Percentiles rank a stretch among this genome's conserved stretches.
These are phyloP conservation scores for Schizopora paradoxa DNA, from an alignment of 1,284 basidiomycete species.

Conservation along the genomic window DNA sequence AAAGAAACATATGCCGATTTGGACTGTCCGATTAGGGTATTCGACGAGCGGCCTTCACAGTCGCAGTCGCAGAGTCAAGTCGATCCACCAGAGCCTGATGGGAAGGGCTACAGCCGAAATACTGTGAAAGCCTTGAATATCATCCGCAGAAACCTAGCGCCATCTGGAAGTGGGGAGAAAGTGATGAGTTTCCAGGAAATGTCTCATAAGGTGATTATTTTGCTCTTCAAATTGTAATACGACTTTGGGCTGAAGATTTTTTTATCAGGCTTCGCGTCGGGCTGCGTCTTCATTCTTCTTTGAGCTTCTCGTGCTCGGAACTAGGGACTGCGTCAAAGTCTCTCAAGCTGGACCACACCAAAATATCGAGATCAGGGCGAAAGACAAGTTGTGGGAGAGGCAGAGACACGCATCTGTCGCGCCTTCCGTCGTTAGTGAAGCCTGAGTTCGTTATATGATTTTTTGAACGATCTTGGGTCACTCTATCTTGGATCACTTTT, in stretches of 20 bases:
- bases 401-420: conserved; percentile 49
- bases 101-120: conserved; percentile 82
- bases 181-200: conserved; percentile 69
- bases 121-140: conserved; percentile 87
- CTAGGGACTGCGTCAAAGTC: conserved; percentile 83
- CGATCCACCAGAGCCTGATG: conserved; percentile 40
- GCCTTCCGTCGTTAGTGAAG: conserved; percentile 23
- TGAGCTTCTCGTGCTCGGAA: conserved; percentile 90
- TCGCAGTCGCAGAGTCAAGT: conserved; percentile 41
- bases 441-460: background rate
- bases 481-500: conserved; percentile 28
- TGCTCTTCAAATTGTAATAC: conserved; percentile 6
- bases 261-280: conserved; percentile 70
- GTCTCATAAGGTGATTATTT: conserved; percentile 59
- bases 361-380: conserved; percentile 81
- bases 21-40: conserved; percentile 75
- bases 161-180: conserved; percentile 46
- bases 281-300: conserved; percentile 97
- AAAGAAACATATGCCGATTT: conserved; percentile 63
- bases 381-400: conserved; percentile 78
- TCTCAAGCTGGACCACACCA: conserved; percentile 73
- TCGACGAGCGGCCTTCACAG: conserved; percentile 61
- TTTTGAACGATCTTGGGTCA: conserved; percentile 23
- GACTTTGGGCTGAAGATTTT: conserved; percentile 10
- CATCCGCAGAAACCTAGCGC: conserved; percentile 72